Percentiles rank a stretch among this genome's conserved stretches.
phyloP scores from a whole-genome alignment of 2,329 filamentous ascomycete species.

The Colletotrichum camelliae region DNA sequence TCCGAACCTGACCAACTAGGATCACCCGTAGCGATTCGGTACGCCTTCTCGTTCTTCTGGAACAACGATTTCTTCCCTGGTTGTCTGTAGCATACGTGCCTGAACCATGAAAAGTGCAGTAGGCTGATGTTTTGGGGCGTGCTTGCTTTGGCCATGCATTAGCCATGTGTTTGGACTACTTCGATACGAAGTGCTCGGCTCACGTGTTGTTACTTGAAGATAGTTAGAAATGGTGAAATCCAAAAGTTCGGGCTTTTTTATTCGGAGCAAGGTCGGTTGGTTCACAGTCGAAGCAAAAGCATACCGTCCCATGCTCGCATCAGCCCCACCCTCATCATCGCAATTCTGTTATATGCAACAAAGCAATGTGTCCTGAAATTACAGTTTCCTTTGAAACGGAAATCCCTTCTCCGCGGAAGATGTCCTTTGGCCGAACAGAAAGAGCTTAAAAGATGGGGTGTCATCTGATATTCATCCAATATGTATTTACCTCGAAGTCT shows the following conservation, averaged over 20 bases:
- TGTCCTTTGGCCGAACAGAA: neutral
- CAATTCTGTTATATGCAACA: neutral
- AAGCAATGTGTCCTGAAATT: neutral
- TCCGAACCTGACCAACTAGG: neutral
- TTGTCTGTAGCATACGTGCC: neutral
- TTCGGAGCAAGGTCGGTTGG: neutral
- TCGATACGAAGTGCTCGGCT: neutral
- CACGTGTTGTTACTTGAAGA: neutral
- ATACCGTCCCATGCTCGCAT: neutral
- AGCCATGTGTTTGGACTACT: neutral
- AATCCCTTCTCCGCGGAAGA: neutral
- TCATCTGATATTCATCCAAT: neutral
- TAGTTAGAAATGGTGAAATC: neutral
- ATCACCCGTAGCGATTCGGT: neutral
- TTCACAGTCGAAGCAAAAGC: neutral
- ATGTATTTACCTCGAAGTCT: neutral
- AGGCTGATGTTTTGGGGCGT: neutral
- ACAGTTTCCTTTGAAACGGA: neutral
- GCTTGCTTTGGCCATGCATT: neutral
- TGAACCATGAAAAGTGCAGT: neutral
- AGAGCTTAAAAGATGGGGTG: neutral
- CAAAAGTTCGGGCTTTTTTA: neutral
- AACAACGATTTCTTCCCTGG: neutral
- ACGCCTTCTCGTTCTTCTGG: neutral
- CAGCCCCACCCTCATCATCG: neutral